A percentile compares a stretch with the other conserved stretches of the same genome.
Evolutionary conservation across 169 alveolate species (phyloP).

Genomic region (Plasmodium cynomolgi): DNA sequence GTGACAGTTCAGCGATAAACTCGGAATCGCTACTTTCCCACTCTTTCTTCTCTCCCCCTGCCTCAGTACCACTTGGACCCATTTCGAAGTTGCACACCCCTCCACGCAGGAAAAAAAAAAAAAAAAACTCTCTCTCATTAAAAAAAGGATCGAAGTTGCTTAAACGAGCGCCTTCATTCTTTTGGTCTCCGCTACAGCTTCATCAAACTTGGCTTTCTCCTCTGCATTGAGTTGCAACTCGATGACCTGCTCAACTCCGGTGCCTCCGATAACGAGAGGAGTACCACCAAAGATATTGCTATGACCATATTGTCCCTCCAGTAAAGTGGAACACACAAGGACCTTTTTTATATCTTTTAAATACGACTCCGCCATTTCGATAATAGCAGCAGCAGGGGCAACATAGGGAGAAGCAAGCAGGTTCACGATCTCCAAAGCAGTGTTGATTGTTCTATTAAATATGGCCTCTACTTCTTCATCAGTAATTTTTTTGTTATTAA

Average conservation of each 20-base stretch:
- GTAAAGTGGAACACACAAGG: slow-evolving; percentile 87
- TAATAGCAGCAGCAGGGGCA: slow-evolving; percentile 85
- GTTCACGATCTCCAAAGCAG: slow-evolving; percentile 82
- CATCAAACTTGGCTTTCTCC: slow-evolving; percentile 80
- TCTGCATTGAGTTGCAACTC: slow-evolving; percentile 80
- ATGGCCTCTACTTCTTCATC: slow-evolving; percentile 77
- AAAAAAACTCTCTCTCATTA: neutral
- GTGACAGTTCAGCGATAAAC: neutral
- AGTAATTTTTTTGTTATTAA: slow-evolving; percentile 75
- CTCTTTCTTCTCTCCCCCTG: too few species aligned
- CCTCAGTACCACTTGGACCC: neutral
- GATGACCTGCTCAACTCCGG: slow-evolving; percentile 88
- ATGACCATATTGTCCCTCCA: slow-evolving; percentile 89
- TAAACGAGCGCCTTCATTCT: slow-evolving; percentile 74
- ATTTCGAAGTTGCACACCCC: neutral
- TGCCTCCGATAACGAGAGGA: slow-evolving; percentile 88
- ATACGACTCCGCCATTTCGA: slow-evolving; percentile 83
- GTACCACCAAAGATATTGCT: slow-evolving; percentile 87
- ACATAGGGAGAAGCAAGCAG: slow-evolving; percentile 83
- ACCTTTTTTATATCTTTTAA: slow-evolving; percentile 84
- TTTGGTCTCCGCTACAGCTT: slow-evolving; percentile 75
- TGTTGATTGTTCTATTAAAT: slow-evolving; percentile 79
- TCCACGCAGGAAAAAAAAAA: neutral
- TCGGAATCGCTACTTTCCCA: neutral
- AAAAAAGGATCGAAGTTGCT: neutral